These are phyloP conservation scores for Aechmea fasciata DNA, from an alignment of 176 grass and related monocot species.

Conservation along the genomic window DNA sequence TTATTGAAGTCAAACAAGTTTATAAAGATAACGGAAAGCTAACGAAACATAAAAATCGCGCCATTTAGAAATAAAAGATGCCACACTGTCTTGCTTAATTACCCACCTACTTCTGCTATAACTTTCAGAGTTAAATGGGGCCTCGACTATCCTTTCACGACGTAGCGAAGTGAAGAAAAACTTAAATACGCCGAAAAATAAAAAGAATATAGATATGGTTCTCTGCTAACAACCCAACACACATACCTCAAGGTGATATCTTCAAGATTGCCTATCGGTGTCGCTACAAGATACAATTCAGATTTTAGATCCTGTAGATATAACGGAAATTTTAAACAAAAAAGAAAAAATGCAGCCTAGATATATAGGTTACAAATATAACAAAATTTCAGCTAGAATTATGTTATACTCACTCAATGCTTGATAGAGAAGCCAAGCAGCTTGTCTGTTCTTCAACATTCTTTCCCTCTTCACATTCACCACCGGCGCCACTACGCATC, in stretches of 20 bases:
- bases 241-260: slow-evolving; percentile 87
- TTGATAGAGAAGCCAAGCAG: too few relatives aligned
- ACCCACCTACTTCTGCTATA: too few relatives aligned
- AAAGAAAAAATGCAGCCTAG: neutral
- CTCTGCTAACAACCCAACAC: slow-evolving; percentile 4
- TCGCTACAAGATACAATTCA: slow-evolving; percentile 85
- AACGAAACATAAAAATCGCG: too few relatives aligned
- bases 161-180: slow-evolving; percentile 6
- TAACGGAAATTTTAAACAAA: slow-evolving; percentile 9
- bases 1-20: slow-evolving; percentile 7
- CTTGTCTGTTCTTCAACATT: too few relatives aligned
- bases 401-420: too few relatives aligned
- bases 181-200: neutral
- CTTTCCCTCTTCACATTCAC: too few relatives aligned
- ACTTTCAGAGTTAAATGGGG: too few relatives aligned
- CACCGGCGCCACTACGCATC: too few relatives aligned
- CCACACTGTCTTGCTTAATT: too few relatives aligned
- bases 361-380: neutral
- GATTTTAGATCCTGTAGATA: slow-evolving; percentile 50
- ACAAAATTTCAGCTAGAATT: neutral
- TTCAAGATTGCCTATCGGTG: slow-evolving; percentile 98
- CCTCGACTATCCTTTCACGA: neutral
- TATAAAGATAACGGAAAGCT: too few relatives aligned
- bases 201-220: neutral
- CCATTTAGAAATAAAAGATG: too few relatives aligned